phyloP scores from a whole-genome alignment of 176 grass and related monocot genomes.

The Lolium rigidum region DNA sequence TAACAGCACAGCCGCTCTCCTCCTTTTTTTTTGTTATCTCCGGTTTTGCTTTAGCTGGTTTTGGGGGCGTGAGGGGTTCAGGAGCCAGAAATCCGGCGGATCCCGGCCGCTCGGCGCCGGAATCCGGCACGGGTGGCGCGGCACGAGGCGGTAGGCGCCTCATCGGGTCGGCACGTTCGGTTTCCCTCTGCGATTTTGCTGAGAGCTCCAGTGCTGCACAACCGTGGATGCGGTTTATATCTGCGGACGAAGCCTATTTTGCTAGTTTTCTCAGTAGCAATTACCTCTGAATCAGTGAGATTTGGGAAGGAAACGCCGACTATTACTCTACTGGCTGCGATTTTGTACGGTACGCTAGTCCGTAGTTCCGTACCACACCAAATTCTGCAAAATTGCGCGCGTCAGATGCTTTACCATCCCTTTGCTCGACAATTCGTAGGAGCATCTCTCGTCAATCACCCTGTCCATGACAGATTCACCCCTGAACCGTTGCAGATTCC shows the following conservation, averaged over 20 bases:
- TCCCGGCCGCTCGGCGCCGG: slow-evolving; percentile 29
- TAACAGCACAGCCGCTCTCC: background rate
- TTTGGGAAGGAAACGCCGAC: background rate
- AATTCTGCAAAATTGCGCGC: background rate
- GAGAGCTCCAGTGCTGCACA: background rate
- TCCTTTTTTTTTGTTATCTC: background rate
- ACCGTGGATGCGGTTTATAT: background rate
- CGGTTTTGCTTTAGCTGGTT: background rate
- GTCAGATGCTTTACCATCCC: background rate
- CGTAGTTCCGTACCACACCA: background rate
- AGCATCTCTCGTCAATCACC: background rate
- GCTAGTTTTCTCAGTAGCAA: background rate
- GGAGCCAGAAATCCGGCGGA: background rate
- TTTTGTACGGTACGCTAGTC: background rate
- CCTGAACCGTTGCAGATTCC: slow-evolving; percentile 42
- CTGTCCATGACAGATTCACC: background rate
- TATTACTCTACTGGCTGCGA: background rate
- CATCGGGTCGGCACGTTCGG: background rate
- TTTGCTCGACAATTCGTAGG: slow-evolving; percentile 16
- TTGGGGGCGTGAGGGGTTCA: background rate
- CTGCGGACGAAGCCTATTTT: background rate
- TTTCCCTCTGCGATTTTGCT: background rate
- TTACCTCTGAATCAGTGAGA: background rate
- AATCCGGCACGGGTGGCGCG: slow-evolving; percentile 4
- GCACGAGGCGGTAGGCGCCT: background rate